These are phyloP conservation scores for Metschnikowia henanensis DNA, from an alignment of 805 yeast genomes.

Conservation along the genomic window DNA sequence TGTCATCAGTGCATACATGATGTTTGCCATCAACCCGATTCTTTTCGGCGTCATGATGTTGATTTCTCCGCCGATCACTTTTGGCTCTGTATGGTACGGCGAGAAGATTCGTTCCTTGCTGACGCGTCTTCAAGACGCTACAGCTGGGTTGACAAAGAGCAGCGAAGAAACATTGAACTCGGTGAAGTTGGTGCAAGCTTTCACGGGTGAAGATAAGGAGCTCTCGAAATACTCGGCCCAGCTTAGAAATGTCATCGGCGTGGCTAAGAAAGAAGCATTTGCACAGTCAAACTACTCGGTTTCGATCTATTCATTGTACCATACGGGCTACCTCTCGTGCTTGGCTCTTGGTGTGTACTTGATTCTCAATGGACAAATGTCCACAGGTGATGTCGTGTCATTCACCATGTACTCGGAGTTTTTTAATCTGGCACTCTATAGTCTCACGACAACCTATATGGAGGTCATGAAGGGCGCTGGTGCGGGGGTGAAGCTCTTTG, in stretches of 20 bases:
- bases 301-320: conserved; percentile 42
- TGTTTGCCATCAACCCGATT: conserved; percentile 43
- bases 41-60: conserved; percentile 44
- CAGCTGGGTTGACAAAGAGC: conserved; percentile 45
- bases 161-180: conserved; percentile 45
- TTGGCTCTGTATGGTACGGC: conserved; percentile 47
- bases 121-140: conserved; percentile 42
- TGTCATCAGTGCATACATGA: conserved; percentile 43
- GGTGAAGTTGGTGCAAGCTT: conserved; percentile 43
- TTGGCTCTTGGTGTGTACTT: conserved; percentile 43
- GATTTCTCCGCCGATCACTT: conserved; percentile 46
- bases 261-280: conserved; percentile 44
- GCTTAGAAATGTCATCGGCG: conserved; percentile 40
- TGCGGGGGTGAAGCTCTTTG: conserved; percentile 44
- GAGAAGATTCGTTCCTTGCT: conserved; percentile 42
- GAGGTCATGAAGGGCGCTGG: conserved; percentile 50
- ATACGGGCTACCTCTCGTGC: conserved; percentile 43
- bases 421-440: conserved; percentile 44
- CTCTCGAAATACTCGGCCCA: conserved; percentile 38
- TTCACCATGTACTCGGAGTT: conserved; percentile 47
- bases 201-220: conserved; percentile 44
- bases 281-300: conserved; percentile 46
- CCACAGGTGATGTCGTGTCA: conserved; percentile 49
- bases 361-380: conserved; percentile 42
- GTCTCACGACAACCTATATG: conserved; percentile 45